Base-by-base conservation (phyloP, 176 grass and related monocot genomes). In the Musa schizocarpa region DNA sequence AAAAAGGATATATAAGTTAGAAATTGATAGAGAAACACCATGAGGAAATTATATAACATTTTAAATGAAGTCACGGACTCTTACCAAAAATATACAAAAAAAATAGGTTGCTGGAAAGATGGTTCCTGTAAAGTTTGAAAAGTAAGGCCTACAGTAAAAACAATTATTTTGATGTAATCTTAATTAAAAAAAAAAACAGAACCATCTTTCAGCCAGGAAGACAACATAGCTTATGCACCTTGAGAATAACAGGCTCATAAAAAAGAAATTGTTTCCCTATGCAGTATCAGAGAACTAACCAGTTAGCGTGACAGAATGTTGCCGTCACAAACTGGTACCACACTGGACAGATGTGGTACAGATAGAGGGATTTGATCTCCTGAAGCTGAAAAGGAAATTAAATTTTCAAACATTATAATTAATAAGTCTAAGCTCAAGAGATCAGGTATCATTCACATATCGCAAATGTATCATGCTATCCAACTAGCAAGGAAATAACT, bases 31-130 rank as follows among this genome's bases (percentile, higher is more conserved):
- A 19, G 54, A 63, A 64, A 53, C 17, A 17, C 13, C 55, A 80
- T 69, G 65, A 81, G 10, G 16, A 87, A 81, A 86, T 50, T 12
- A 65, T 69, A 78, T 59, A 22, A 61, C 54, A 66, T 59, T 69
- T 63, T 21, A 50, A 50, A 77, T 54, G 80, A 72, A 90, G 88
- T 63, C 51, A 71, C 17, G 63, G 68, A 68, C 16, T 82, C 94
- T 93, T 84, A 99, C 95, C 95, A 89, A 99, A 99, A 68, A 99
- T 99, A 77, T 99, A 99, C 52, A 99, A 82, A 83, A 99, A 99
- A 83, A 99, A 99, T 53, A 99, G 78, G 81, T 99, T 99, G 83
- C 90, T 99, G 65, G 95, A 99, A 75, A 99, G 90, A 78, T 99
- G 95, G 21, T 99, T 90, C 95, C 90, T 99, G 88, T 34, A 89